A percentile compares a stretch with the other conserved stretches of the same genome.
Evolutionary conservation across 495 filamentous ascomycete genomes (phyloP).

Genomic region (Aspergillus funiculosus): DNA sequence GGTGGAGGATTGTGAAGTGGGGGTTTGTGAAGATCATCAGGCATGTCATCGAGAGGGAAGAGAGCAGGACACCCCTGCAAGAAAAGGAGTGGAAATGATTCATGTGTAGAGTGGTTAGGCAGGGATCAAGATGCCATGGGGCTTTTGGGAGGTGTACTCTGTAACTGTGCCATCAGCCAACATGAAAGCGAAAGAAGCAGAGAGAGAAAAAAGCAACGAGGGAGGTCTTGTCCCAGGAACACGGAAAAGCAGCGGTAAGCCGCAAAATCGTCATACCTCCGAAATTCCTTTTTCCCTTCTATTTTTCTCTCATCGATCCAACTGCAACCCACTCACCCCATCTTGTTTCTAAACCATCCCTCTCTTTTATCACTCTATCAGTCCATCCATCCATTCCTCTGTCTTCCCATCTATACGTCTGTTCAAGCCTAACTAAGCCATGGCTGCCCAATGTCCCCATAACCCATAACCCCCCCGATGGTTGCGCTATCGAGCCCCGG

Average conservation of each 20-base stretch:
- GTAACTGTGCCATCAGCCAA: too few species aligned
- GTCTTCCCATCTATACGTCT: background rate
- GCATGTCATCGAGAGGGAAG: background rate
- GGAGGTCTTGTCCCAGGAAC: background rate
- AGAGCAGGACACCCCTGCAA: background rate
- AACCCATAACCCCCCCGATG: background rate
- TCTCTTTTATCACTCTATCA: background rate
- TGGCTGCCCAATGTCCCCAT: slow-evolving; percentile 11
- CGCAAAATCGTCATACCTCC: background rate
- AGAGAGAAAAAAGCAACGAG: background rate
- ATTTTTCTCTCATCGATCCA: background rate
- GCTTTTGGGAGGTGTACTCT: background rate
- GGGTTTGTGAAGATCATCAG: slow-evolving; percentile 3
- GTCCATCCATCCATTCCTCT: background rate
- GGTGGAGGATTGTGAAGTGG: too few species aligned
- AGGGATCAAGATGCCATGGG: background rate
- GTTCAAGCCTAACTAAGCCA: background rate
- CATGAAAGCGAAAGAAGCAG: background rate
- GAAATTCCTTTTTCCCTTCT: background rate
- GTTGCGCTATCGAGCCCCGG: slow-evolving; percentile 5
- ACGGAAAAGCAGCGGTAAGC: slow-evolving; percentile 7
- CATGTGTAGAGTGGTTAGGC: background rate
- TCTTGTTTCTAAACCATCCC: background rate
- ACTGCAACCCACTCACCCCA: background rate
- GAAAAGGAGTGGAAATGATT: background rate